These are phyloP conservation scores for Entoloma clypeatum DNA, from an alignment of 1,284 basidiomycete species.

Conservation along the genomic window DNA sequence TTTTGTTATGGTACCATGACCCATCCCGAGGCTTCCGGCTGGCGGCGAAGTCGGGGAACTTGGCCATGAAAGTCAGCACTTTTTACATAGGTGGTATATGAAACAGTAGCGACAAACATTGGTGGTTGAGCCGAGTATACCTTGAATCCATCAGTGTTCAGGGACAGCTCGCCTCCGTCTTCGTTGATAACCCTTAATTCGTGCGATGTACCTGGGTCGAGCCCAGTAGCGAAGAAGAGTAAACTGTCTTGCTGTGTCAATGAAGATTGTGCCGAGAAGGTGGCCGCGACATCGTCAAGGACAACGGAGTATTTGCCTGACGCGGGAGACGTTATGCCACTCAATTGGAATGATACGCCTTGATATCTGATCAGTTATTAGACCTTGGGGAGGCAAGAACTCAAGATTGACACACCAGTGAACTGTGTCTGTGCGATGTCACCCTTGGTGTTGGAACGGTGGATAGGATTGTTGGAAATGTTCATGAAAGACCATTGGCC, in stretches of 20 bases:
- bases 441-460: slow-evolving; percentile 44
- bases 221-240: slow-evolving; percentile 59
- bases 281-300: slow-evolving; percentile 47
- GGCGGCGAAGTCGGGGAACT: slow-evolving; percentile 8
- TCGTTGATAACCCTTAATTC: slow-evolving; percentile 52
- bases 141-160: slow-evolving; percentile 34
- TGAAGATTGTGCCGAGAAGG: slow-evolving; percentile 47
- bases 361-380: no score
- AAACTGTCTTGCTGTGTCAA: slow-evolving; percentile 48
- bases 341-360: slow-evolving; percentile 58
- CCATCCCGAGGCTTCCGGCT: no score
- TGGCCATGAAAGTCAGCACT: no score
- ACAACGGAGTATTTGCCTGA: slow-evolving; percentile 57
- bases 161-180: slow-evolving; percentile 41
- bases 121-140: slow-evolving; percentile 27
- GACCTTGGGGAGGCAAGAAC: no score
- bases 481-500: slow-evolving; percentile 47
- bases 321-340: slow-evolving; percentile 49
- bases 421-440: slow-evolving; percentile 46
- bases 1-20: no score
- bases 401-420: slow-evolving; percentile 39
- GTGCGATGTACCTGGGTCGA: slow-evolving; percentile 49
- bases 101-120: slow-evolving; percentile 31
- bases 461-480: slow-evolving; percentile 32
- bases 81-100: slow-evolving; percentile 1